Evolutionary conservation across 2,329 filamentous ascomycete species (phyloP).

Genomic region (Neophaeococcomyces mojaviensis): DNA sequence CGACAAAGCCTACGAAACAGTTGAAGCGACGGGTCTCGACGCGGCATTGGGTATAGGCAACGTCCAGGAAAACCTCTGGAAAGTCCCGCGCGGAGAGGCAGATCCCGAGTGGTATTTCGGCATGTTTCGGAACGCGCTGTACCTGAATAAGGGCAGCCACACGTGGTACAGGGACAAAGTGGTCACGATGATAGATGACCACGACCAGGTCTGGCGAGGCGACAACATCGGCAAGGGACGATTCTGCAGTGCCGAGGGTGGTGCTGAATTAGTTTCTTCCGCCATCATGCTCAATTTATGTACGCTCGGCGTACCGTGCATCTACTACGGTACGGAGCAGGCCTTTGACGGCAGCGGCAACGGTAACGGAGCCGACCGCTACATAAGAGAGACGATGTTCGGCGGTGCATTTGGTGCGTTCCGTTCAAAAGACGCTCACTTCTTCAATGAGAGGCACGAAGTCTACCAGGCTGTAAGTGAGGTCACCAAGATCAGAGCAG

Average conservation of each 20-base stretch:
- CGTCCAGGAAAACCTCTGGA: conserved; percentile 11
- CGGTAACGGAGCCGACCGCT: conserved; percentile 1
- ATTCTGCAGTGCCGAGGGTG: conserved; percentile 9
- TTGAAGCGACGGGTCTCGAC: conserved; percentile 7
- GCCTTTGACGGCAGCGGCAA: conserved; percentile 10
- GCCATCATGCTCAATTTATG: conserved; percentile 10
- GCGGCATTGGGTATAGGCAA: conserved; percentile 11
- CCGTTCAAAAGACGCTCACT: conserved; percentile 10
- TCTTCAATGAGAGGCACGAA: conserved; percentile 9
- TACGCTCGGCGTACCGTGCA: conserved; percentile 11
- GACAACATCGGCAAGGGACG: conserved; percentile 6
- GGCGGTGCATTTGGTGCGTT: conserved; percentile 12
- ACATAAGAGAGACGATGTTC: conserved; percentile 14
- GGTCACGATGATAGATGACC: conserved; percentile 13
- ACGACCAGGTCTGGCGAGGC: conserved; percentile 12
- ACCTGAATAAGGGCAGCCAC: conserved; percentile 11
- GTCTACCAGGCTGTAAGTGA: conserved; percentile 2
- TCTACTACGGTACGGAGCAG: conserved; percentile 14
- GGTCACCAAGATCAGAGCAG: conserved; percentile 7
- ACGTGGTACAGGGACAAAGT: conserved; percentile 12
- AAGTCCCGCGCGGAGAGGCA: conserved; percentile 7
- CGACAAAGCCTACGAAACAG: conserved; percentile 8
- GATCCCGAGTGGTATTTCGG: conserved; percentile 9
- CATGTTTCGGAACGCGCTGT: conserved; percentile 11
- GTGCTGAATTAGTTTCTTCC: conserved; percentile 4